Evolutionary conservation across 192 early-diverging fungal species (phyloP).

Genomic region (Backusella sp.): DNA sequence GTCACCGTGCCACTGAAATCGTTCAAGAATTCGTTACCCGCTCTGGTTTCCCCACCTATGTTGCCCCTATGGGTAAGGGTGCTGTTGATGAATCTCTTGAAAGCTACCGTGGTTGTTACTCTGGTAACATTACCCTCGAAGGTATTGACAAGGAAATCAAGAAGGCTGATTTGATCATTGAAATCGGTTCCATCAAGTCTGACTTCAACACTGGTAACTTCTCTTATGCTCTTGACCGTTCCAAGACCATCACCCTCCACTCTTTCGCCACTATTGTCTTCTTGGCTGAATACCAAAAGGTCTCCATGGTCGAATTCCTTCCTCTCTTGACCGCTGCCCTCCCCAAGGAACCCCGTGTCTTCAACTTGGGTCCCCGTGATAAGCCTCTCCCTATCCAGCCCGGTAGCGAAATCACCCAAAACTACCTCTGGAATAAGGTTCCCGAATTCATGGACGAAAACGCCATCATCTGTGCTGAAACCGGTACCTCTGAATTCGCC

Average conservation of each 20-base stretch:
- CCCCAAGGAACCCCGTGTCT: conserved; percentile 11
- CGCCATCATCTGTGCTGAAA: conserved; percentile 42
- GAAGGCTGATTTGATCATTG: conserved; percentile 38
- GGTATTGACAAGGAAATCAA: conserved; percentile 36
- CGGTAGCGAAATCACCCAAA: conserved; percentile 33
- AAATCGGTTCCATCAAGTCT: conserved; percentile 41
- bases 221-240: conserved; percentile 32
- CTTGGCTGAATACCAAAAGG: conserved; percentile 38
- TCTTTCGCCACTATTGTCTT: conserved; percentile 35
- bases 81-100: conserved; percentile 31
- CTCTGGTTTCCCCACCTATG: conserved; percentile 42
- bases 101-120: conserved; percentile 39
- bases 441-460: conserved; percentile 31
- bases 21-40: conserved; percentile 25
- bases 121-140: conserved; percentile 38
- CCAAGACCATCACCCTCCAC: conserved; percentile 42
- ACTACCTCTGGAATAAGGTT: conserved; percentile 43
- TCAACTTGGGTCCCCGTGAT: neutral
- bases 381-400: conserved; percentile 10
- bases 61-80: conserved; percentile 50
- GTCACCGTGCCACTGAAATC: conserved; percentile 19
- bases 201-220: conserved; percentile 56
- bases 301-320: conserved; percentile 37
- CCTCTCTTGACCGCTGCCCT: conserved; percentile 6
- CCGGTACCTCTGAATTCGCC: conserved; percentile 47